Conservation (phyloP, 2,329 filamentous ascomycete species). For the Cercospora berteroae region DNA sequence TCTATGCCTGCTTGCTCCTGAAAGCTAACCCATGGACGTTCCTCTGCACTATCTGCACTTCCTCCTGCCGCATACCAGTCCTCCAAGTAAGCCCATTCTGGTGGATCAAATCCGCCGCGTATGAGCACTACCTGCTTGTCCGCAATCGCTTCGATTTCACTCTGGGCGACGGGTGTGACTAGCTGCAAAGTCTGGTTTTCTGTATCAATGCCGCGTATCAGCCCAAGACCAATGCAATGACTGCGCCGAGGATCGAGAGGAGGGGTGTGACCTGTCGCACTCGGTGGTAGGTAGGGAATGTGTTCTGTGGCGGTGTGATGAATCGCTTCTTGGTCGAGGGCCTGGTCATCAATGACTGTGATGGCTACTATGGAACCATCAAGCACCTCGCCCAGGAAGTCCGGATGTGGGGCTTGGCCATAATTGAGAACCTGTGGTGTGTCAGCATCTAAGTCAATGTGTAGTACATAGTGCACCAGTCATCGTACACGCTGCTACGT, state of each 20-base stretch:
- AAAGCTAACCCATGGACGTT: constrained; percentile 33
- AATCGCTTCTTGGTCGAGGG: constrained; percentile 30
- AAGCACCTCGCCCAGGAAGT: constrained; percentile 62
- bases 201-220: constrained; percentile 68
- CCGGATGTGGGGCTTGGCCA: constrained; percentile 60
- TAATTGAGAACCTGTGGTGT: constrained; percentile 57
- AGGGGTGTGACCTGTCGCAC: constrained; percentile 46
- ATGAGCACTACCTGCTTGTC: constrained; percentile 57
- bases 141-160: constrained; percentile 24
- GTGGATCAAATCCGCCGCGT: constrained; percentile 65
- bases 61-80: constrained; percentile 48
- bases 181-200: constrained; percentile 58
- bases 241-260: constrained; percentile 60
- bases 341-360: constrained; percentile 55
- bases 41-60: constrained; percentile 11
- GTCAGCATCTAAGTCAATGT: background rate
- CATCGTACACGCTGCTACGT: background rate
- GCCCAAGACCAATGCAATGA: constrained; percentile 60
- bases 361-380: constrained; percentile 69
- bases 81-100: constrained; percentile 69
- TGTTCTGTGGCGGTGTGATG: constrained; percentile 50
- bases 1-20: constrained; percentile 34
- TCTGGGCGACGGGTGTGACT: constrained; percentile 57
- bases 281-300: constrained; percentile 62
- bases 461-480: background rate